A percentile compares a stretch with the other conserved stretches of the same genome.
Evolutionary conservation across 768 basidiomycete genomes (phyloP).

Genomic region (Amanita pallidorosea): DNA sequence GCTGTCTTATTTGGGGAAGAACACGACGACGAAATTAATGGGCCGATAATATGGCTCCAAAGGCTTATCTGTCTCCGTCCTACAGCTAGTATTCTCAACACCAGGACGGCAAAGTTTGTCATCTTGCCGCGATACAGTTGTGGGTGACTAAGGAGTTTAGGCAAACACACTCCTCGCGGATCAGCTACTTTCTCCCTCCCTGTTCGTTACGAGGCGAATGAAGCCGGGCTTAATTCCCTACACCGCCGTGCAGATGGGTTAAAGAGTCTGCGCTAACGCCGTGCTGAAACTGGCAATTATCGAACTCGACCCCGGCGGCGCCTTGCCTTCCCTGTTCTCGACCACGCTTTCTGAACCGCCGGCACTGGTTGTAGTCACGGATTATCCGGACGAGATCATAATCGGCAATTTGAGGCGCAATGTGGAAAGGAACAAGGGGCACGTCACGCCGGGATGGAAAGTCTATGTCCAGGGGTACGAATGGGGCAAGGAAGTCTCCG

Average conservation of each 20-base stretch:
- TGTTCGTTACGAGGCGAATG: constrained; percentile 56
- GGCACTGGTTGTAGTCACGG: constrained; percentile 47
- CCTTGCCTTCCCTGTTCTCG: constrained; percentile 53
- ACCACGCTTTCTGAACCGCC: constrained; percentile 35
- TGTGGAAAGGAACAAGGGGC: constrained; percentile 33
- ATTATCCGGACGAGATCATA: constrained; percentile 59
- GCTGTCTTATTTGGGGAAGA: constrained; percentile 40
- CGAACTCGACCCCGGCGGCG: constrained; percentile 65
- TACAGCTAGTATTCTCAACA: not conserved
- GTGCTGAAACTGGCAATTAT: constrained; percentile 29
- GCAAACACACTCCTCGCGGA: constrained; percentile 65
- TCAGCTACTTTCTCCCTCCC: constrained; percentile 60
- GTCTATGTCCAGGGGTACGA: constrained; percentile 44
- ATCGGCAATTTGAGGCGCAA: constrained; percentile 46
- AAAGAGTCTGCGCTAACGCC: not conserved
- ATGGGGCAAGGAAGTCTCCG: constrained; percentile 45
- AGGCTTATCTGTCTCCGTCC: constrained; percentile 26
- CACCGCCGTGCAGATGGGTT: constrained; percentile 28
- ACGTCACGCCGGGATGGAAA: constrained; percentile 25
- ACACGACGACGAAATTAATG: constrained; percentile 33
- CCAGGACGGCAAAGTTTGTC: constrained; percentile 51
- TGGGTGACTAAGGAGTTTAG: constrained; percentile 20
- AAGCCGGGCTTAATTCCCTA: constrained; percentile 41
- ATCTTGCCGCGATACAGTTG: constrained; percentile 7
- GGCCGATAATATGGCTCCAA: constrained; percentile 45